Evolutionary conservation across 2,329 filamentous ascomycete genomes (phyloP), one percentile per base, ranked within the genome.

Genomic region (Colletotrichum sp.): DNA sequence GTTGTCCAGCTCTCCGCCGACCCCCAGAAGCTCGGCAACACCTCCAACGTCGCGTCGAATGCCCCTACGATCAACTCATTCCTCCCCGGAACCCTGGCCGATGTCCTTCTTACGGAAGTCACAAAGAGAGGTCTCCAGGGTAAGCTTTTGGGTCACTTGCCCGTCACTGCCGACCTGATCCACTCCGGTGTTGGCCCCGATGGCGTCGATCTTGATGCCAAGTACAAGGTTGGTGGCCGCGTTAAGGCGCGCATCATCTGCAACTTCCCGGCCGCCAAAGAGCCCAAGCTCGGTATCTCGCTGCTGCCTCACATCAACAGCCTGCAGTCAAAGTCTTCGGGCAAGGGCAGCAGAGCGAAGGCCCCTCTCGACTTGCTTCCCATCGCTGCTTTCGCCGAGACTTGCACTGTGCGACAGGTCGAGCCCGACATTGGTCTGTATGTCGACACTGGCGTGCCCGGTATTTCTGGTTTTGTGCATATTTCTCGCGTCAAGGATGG

Each of bases 401-500:
- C 94, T 79, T 95, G 95, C 72, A 95, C 92, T 49, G 93, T 99
- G 9, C 90, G 93, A 69, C 94, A 94, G 79, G 95, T 98, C 4
- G 94, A 98, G 79, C 88, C 93, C 7, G 92, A 93, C 5, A 91
- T 96, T 76, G 98, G 97, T 69, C 88, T 98, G 4, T 98, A 98
- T 80, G 89, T 96, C 9, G 91, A 94, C 79, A 85, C 96, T 52
- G 93, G 93, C 3, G 78, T 86, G 18, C 77, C 84, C 6, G 95
- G 93, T 34, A 88, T 96, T 4, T 88, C 91, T n/a, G 95, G 95
- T 12, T 99, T 98, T 81, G 96, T 98, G 26, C 97, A 99, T 84
- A 98, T 99, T 78, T 99, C 97, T 1, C 92, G 95, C 78, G 91
- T 99, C 77, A 94, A 96, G 75, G 96, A 99, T 83, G 93, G 94